Conservation (phyloP, 192 early-diverging fungal genomes). For the Linnemannia exigua region DNA sequence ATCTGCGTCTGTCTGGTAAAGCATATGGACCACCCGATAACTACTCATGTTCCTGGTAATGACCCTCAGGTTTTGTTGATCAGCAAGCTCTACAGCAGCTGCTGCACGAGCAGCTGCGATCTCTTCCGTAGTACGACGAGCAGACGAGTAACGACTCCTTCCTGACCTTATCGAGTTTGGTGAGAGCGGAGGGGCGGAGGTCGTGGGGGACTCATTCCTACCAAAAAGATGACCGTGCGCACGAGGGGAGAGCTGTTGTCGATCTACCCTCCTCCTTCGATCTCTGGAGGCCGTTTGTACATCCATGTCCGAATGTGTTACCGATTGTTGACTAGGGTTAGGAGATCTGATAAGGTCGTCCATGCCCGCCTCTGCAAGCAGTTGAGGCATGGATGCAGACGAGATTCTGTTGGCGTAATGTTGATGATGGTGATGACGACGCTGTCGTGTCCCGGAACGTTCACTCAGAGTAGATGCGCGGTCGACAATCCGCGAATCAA, state of each 20-base stretch:
- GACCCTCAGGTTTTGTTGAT: conserved; percentile 27
- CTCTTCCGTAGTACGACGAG: conserved; percentile 5
- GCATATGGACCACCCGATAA: conserved; percentile 38
- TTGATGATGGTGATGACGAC: too few relatives aligned
- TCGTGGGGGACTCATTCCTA: not conserved
- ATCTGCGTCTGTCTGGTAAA: conserved; percentile 36
- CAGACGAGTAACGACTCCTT: conserved; percentile 15
- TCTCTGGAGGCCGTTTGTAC: not conserved
- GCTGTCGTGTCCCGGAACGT: not conserved
- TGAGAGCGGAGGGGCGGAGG: conserved; percentile 14
- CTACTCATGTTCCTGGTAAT: conserved; percentile 36
- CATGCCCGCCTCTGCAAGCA: not conserved
- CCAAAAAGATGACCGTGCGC: not conserved
- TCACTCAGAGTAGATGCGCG: not conserved
- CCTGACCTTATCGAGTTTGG: conserved; percentile 15
- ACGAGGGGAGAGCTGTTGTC: conserved; percentile 14
- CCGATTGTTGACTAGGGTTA: not conserved
- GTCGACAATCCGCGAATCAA: not conserved
- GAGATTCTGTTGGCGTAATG: not conserved
- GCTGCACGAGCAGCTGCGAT: not conserved
- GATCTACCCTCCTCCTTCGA: conserved; percentile 2
- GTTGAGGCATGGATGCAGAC: conserved; percentile 17
- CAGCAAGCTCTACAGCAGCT: conserved; percentile 3
- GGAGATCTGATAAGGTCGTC: not conserved
- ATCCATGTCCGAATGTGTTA: conserved; percentile 5